Base-by-base conservation (phyloP, 345 rosid genomes). In the Citrus australasica region DNA sequence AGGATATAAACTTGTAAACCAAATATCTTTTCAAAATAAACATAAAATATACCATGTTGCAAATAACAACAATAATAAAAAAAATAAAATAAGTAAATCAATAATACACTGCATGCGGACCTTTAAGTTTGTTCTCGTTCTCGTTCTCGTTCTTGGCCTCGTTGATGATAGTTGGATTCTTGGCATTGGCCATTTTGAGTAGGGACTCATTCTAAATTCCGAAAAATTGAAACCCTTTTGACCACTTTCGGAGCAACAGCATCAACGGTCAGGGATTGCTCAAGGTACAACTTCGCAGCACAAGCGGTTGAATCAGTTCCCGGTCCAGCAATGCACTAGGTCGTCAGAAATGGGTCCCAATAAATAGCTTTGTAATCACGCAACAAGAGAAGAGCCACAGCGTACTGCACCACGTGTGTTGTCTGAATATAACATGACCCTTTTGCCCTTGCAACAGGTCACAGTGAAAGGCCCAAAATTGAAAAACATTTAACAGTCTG, bases 231-330 rank as follows among this genome's bases (percentile, higher is more conserved):
- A 4, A 19, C n/a, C 9, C 37, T 60, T 78, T 71, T 71, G 82
- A 56, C 73, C 55, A 32, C 61, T 68, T 33, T 7, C 10, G 21
- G 38, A 71, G 81, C 77, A 78, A 25, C 82, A 65, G 61, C 61
- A 80, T 84, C 74, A 25, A 79, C 83, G 89, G 87, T 76, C 82
- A 76, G 86, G 86, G 87, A 66, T 79, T 64, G 71, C 16, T 71
- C 28, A 22, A 3, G 65, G 24, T 24, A 11, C 14, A 69, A 79
- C 25, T 42, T 61, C 51, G 38, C 71, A 64, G 72, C 68, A 75
- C 67, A 8, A 60, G 28, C 71, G 66, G 80, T 73, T 40, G 3
- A 60, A 78, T 9, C 28, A 40, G 33, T 28, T 4, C n/a, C 28
- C 33, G n/a, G 24, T 7, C n/a, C 33, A 60, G 33, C 55, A 37